A percentile compares a stretch with the other conserved stretches of the same genome.
Evolutionary conservation across 2,329 filamentous ascomycete genomes (phyloP).

Genomic region (Coleophoma crateriformis): DNA sequence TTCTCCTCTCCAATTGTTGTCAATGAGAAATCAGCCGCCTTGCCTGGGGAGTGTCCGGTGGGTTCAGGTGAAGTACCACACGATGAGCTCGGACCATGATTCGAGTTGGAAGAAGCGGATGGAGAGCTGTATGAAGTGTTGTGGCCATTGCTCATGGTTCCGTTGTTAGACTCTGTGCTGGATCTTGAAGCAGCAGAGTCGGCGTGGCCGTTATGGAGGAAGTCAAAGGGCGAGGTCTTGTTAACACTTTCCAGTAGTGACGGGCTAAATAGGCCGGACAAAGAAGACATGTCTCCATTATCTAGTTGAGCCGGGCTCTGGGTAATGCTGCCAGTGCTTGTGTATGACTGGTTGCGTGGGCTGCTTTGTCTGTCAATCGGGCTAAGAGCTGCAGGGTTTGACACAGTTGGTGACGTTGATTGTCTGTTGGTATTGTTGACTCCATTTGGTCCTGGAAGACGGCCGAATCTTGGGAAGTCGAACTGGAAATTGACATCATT

Average conservation of each 20-base stretch:
- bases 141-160: conserved; percentile 27
- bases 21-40: conserved; percentile 54
- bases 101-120: conserved; percentile 56
- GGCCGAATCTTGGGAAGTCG: conserved; percentile 91
- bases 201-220: conserved; percentile 35
- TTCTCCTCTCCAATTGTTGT: conserved; percentile 64
- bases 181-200: conserved; percentile 38
- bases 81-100: conserved; percentile 54
- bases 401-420: conserved; percentile 14
- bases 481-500: conserved; percentile 85
- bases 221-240: conserved; percentile 32
- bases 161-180: conserved; percentile 22
- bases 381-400: conserved; percentile 12
- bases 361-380: conserved; percentile 19
- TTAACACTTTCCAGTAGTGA: conserved; percentile 40
- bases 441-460: conserved; percentile 46
- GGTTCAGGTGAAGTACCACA: conserved; percentile 78
- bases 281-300: conserved; percentile 41
- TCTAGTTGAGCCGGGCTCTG: conserved; percentile 15
- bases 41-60: conserved; percentile 63
- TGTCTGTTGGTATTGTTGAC: conserved; percentile 11
- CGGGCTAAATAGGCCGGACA: conserved; percentile 55
- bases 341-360: conserved; percentile 19
- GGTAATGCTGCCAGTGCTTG: conserved; percentile 27
- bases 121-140: conserved; percentile 59